These are phyloP conservation scores for Thelephora terrestris DNA, from an alignment of 1,284 basidiomycete genomes.

Conservation along the genomic window DNA sequence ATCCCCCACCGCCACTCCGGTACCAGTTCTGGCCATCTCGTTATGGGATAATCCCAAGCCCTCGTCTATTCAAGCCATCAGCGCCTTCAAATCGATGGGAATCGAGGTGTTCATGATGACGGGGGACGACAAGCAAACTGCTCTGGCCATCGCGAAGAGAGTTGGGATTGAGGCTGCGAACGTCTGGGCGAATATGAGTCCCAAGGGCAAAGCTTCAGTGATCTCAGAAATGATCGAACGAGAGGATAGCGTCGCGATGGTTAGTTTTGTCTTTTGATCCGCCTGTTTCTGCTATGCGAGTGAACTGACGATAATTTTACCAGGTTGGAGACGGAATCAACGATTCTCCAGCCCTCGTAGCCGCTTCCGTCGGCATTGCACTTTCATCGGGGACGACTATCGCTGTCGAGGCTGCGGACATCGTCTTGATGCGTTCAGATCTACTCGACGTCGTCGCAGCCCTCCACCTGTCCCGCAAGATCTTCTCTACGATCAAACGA, in stretches of 20 bases:
- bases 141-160: conserved; percentile 76
- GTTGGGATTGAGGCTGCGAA: conserved; percentile 75
- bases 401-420: conserved; percentile 95
- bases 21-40: conserved; percentile 42
- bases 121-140: conserved; percentile 78
- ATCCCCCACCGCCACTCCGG: conserved; percentile 18
- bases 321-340: conserved; percentile 99
- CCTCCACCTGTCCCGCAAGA: conserved; percentile 80
- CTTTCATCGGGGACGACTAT: conserved; percentile 93
- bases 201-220: conserved; percentile 83
- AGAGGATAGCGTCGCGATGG: conserved; percentile 81
- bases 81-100: conserved; percentile 75
- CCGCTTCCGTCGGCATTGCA: conserved; percentile 92
- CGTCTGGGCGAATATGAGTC: conserved; percentile 86
- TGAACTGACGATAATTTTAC: conserved; percentile 5
- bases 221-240: conserved; percentile 71
- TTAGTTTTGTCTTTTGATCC: conserved; percentile 24
- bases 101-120: conserved; percentile 89
- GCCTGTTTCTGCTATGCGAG: not conserved
- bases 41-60: conserved; percentile 79
- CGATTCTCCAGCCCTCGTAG: conserved; percentile 94
- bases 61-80: conserved; percentile 73
- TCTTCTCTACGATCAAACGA: conserved; percentile 84
- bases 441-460: conserved; percentile 95
- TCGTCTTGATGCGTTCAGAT: conserved; percentile 95